These are phyloP conservation scores for Amaranthus palmeri DNA, from an alignment of 148 eudicot genomes.

Conservation along the genomic window DNA sequence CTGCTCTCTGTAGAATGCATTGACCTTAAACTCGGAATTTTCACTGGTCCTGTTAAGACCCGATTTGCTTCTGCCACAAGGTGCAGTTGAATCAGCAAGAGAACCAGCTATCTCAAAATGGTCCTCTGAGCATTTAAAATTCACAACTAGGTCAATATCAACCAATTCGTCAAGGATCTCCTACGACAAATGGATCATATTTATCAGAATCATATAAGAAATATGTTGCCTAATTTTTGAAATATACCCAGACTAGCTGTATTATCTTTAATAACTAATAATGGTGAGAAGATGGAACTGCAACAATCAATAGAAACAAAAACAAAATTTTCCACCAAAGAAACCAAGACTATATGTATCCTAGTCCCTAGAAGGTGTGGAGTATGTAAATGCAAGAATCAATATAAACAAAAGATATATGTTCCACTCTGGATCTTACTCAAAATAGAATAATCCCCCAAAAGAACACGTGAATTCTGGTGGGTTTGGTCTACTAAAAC, in stretches of 20 bases:
- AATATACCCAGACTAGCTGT: too few relatives aligned
- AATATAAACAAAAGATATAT: too few relatives aligned
- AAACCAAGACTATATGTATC: too few relatives aligned
- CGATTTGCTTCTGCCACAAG: constrained; percentile 11
- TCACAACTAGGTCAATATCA: constrained; percentile 75
- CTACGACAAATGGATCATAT: constrained; percentile 33
- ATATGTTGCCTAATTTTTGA: neutral
- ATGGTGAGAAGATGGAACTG: neutral
- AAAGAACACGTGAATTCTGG: neutral
- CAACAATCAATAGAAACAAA: neutral
- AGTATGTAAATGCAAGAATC: too few relatives aligned
- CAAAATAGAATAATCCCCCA: neutral
- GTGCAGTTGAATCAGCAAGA: constrained; percentile 16
- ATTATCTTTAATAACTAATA: too few relatives aligned
- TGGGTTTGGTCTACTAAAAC: neutral
- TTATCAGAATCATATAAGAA: constrained; percentile 1
- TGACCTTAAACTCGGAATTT: constrained; percentile 24
- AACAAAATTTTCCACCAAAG: too few relatives aligned
- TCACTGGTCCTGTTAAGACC: constrained; percentile 15
- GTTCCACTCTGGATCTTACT: neutral
- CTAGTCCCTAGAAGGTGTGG: neutral
- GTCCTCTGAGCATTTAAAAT: constrained; percentile 61
- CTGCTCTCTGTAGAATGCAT: constrained; percentile 29
- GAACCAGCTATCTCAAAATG: constrained; percentile 20
- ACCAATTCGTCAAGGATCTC: constrained; percentile 83